Evolutionary conservation across 768 basidiomycete species (phyloP).

Genomic region (Tephrocybe sp.): DNA sequence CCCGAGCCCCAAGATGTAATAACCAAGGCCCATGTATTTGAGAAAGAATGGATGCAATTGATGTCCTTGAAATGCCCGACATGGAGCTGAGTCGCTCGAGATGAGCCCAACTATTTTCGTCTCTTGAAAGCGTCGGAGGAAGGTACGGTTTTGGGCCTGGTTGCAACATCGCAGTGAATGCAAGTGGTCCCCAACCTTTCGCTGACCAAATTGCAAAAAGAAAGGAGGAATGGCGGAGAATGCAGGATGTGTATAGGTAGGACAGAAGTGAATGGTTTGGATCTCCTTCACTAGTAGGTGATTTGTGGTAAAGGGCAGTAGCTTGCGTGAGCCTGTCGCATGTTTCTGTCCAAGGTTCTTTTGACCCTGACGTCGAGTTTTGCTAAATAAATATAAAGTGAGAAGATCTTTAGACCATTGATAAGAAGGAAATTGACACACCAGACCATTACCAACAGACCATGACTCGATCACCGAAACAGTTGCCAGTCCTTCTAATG

Average conservation of each 20-base stretch:
- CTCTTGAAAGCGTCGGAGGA: constrained; percentile 55
- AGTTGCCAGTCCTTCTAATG: constrained; percentile 83
- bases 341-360: constrained; percentile 77
- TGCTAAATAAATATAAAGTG: constrained; percentile 41
- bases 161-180: constrained; percentile 74
- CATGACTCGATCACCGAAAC: constrained; percentile 82
- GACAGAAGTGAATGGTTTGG: constrained; percentile 62
- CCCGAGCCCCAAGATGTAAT: constrained; percentile 72
- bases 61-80: constrained; percentile 69
- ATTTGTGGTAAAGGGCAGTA: constrained; percentile 58
- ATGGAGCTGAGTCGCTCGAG: constrained; percentile 67
- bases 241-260: constrained; percentile 64
- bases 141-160: constrained; percentile 58
- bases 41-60: constrained; percentile 64
- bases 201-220: constrained; percentile 80
- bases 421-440: constrained; percentile 36
- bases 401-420: constrained; percentile 11
- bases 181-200: constrained; percentile 85
- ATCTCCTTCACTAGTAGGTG: constrained; percentile 54
- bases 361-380: constrained; percentile 46
- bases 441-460: constrained; percentile 71
- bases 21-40: constrained; percentile 88
- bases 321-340: constrained; percentile 75
- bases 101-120: constrained; percentile 45
- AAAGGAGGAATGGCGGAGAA: constrained; percentile 73